These are phyloP conservation scores for Cubamyces sp. DNA, from an alignment of 768 basidiomycete genomes.

Conservation along the genomic window DNA sequence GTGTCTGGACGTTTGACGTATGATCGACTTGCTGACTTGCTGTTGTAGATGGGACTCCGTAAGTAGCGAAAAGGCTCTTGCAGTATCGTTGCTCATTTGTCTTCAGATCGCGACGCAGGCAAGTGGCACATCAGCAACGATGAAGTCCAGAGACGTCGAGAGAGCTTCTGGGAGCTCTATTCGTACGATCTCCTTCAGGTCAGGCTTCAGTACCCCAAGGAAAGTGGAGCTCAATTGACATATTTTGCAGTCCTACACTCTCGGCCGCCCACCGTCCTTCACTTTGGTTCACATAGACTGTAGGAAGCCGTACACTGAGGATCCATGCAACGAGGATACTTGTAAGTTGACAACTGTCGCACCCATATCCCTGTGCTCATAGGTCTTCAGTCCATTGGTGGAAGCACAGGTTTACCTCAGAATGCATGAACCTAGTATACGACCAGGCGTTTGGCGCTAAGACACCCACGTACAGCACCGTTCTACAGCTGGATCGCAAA, in stretches of 20 bases:
- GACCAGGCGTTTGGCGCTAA: constrained; percentile 72
- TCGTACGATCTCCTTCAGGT: constrained; percentile 75
- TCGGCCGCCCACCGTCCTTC: constrained; percentile 71
- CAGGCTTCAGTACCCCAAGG: constrained; percentile 18
- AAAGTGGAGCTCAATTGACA: constrained; percentile 3
- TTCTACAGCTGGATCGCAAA: constrained; percentile 68
- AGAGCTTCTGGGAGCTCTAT: constrained; percentile 68
- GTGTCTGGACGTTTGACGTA: constrained; percentile 14
- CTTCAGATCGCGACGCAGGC: constrained; percentile 66
- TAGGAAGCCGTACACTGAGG: constrained; percentile 52
- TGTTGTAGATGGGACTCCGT: constrained; percentile 66
- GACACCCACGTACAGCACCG: constrained; percentile 61
- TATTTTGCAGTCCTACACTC: constrained; percentile 61
- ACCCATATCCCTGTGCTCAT: constrained; percentile 34
- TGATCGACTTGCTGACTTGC: constrained; percentile 7
- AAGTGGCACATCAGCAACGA: constrained; percentile 61
- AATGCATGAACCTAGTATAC: constrained; percentile 67
- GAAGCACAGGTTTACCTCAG: constrained; percentile 69
- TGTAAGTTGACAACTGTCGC: constrained; percentile 46
- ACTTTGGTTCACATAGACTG: constrained; percentile 59
- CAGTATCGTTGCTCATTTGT: neutral
- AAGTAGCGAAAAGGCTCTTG: constrained; percentile 34
- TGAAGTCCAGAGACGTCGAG: constrained; percentile 62
- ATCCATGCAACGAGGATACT: constrained; percentile 49
- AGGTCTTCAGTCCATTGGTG: constrained; percentile 50